These are phyloP conservation scores for Fusarium redolens DNA, from an alignment of 2,329 filamentous ascomycete species.

Conservation along the genomic window DNA sequence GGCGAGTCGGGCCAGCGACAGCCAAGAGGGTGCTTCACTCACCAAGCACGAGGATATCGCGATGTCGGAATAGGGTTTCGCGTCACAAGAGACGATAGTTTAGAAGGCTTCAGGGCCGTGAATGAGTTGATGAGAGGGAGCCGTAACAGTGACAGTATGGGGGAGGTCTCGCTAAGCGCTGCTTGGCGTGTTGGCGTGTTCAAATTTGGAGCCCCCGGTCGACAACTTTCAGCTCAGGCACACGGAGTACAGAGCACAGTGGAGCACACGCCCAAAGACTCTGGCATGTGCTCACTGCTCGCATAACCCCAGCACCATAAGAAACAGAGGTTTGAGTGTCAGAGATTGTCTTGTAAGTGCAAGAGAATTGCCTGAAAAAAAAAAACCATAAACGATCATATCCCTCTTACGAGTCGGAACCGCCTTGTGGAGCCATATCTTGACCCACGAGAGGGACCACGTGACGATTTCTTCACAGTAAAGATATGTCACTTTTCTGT, in stretches of 20 bases:
- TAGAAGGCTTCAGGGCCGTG: conserved; percentile 32
- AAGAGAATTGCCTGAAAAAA: conserved; percentile 18
- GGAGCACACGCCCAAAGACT: conserved; percentile 47
- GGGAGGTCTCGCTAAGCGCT: conserved; percentile 49
- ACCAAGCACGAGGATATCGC: conserved; percentile 42
- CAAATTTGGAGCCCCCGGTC: conserved; percentile 45
- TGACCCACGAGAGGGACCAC: conserved; percentile 50
- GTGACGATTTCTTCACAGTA: conserved; percentile 50
- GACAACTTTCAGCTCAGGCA: conserved; percentile 34
- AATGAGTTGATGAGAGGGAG: conserved; percentile 47
- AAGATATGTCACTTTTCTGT: neutral
- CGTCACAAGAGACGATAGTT: conserved; percentile 42
- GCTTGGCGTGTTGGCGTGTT: conserved; percentile 48
- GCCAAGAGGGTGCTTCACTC: conserved; percentile 37
- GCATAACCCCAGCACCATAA: conserved; percentile 37
- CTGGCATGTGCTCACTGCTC: conserved; percentile 46
- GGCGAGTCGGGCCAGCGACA: conserved; percentile 32
- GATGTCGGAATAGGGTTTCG: conserved; percentile 42
- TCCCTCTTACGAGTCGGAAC: conserved; percentile 38
- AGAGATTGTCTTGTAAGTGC: conserved; percentile 16
- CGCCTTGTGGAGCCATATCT: conserved; percentile 41
- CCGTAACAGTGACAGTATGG: conserved; percentile 43
- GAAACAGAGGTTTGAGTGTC: conserved; percentile 19
- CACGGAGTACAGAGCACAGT: conserved; percentile 44
- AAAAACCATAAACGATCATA: conserved; percentile 37